These are phyloP conservation scores for Saturnispora silvae DNA, from an alignment of 805 yeast genomes.

Conservation along the genomic window DNA sequence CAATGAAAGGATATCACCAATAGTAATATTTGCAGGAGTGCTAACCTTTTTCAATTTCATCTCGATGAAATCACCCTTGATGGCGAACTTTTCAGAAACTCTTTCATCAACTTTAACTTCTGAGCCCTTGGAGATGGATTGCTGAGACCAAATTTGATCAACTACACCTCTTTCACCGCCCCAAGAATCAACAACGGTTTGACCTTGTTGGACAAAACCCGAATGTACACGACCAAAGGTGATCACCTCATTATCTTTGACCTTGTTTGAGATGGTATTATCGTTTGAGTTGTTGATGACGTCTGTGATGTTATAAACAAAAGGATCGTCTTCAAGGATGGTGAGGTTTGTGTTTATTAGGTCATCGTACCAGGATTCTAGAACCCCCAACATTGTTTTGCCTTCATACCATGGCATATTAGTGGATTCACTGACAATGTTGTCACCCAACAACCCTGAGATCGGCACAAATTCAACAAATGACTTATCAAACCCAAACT, in stretches of 20 bases:
- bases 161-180: constrained; percentile 34
- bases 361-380: constrained; percentile 23
- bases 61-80: constrained; percentile 46
- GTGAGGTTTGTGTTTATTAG: not conserved
- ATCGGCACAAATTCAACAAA: constrained; percentile 50
- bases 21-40: constrained; percentile 35
- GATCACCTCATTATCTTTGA: constrained; percentile 37
- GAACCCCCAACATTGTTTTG: constrained; percentile 39
- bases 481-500: constrained; percentile 36
- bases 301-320: constrained; percentile 56
- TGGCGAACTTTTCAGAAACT: constrained; percentile 27
- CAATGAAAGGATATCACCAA: constrained; percentile 55
- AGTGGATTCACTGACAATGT: constrained; percentile 39
- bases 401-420: constrained; percentile 22
- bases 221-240: constrained; percentile 56
- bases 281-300: constrained; percentile 20
- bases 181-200: constrained; percentile 38
- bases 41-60: constrained; percentile 31
- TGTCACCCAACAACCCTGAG: constrained; percentile 59
- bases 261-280: constrained; percentile 4
- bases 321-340: constrained; percentile 21
- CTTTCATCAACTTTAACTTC: constrained; percentile 9
- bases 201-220: constrained; percentile 66
- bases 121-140: constrained; percentile 16
- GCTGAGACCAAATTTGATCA: constrained; percentile 24